Conservation (phyloP, 441 rosid genomes). For the Populus hybrid region DNA sequence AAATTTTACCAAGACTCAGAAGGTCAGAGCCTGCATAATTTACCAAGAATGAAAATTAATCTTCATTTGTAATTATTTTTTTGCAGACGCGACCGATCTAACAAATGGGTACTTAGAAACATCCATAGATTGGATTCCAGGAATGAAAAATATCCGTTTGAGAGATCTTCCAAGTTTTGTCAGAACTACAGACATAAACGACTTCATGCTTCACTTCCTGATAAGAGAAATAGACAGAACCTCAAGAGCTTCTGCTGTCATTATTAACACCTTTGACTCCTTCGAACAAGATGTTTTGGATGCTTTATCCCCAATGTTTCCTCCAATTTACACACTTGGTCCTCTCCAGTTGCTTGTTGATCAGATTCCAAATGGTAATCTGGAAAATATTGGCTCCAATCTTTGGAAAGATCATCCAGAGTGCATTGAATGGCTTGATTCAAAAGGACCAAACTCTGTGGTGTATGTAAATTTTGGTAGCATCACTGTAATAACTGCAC, state of each 20-base stretch:
- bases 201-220: conserved; percentile 8
- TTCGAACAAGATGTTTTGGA: conserved; percentile 8
- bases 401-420: conserved; percentile 13
- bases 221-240: not conserved
- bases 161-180: conserved; percentile 12
- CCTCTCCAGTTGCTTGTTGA: conserved; percentile 14
- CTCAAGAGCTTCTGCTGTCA: conserved; percentile 14
- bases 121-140: conserved; percentile 22
- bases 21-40: not conserved
- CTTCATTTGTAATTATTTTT: not conserved
- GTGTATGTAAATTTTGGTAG: conserved; percentile 19
- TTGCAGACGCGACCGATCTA: conserved; percentile 11
- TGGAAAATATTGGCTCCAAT: not conserved
- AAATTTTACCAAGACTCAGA: not conserved
- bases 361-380: not conserved
- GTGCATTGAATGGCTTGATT: conserved; percentile 19
- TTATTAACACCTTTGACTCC: conserved; percentile 18
- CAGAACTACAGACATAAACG: conserved; percentile 16
- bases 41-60: not conserved
- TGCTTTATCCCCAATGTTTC: conserved; percentile 5
- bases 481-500: conserved; percentile 6
- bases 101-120: conserved; percentile 23
- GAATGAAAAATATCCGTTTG: conserved; percentile 14
- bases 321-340: conserved; percentile 16
- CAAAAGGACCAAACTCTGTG: conserved; percentile 15